Base-by-base conservation (phyloP, 306 rosid genomes). In the Lathyrus aphaca region DNA sequence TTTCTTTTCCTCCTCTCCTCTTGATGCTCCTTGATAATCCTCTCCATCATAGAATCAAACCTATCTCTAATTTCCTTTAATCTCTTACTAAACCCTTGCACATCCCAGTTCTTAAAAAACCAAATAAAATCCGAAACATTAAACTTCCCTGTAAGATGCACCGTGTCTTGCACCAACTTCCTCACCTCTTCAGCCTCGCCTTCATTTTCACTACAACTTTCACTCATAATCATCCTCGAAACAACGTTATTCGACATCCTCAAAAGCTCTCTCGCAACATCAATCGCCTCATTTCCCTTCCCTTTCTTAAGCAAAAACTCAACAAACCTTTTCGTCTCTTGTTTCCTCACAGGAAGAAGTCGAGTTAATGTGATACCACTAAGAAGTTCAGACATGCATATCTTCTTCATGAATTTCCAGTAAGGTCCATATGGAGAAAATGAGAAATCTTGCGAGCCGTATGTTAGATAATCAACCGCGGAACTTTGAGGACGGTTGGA, bases 321-420 rank as follows among this genome's bases (percentile, higher is more conserved):
- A 32, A 86, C 10, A 63, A 86, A 74, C 15, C 39, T 74, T 42
- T 10, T 7, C 0, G 80, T 83, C 68, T 91, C 97, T 44, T 83
- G 83, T 1, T 54, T 51, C 71, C 96, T 73, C 25, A 86, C n/a
- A 0, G 85, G 86, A 14, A 69, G 68, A 66, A 80, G 85, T n/a
- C 61, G 82, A 14, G 60, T 70, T 3, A 89, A 69, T 0, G 79
- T 86, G 55, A 46, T 59, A n/a, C 86, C 85, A 0, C 89, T 85
- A 0, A 91, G 92, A 74, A 91, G 92, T 30, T 88, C 82, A 19
- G 92, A 75, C 80, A 91, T 80, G 44, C 86, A 81, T 3, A 88
- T 70, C 61, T 82, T 86, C 80, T 84, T 90, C 88, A 86, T 84
- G 82, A 88, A 90, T 44, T 85, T 82, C 97, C 97, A 90, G 37